A percentile compares a stretch with the other conserved stretches of the same genome.
Conservation (phyloP, 2,329 filamentous ascomycete genomes). For the Cryphonectria carpinicola region DNA sequence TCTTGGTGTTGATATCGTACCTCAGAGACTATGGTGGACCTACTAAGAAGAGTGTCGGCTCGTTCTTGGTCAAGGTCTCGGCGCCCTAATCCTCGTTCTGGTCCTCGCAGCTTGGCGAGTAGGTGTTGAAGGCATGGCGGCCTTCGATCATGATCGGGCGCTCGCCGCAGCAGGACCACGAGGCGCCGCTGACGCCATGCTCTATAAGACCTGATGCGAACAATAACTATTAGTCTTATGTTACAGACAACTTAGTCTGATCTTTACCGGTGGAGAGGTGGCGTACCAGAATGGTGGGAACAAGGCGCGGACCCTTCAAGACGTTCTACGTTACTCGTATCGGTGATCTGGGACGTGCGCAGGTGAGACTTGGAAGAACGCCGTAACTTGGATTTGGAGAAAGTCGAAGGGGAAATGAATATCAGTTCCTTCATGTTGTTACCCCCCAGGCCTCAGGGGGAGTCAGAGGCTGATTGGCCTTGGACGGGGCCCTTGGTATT, state of each 20-base stretch:
- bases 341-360: background rate
- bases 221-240: background rate
- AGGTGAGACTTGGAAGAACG: background rate
- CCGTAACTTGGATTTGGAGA: background rate
- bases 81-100: background rate
- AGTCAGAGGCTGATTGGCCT: background rate
- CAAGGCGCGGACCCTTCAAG: background rate
- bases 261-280: background rate
- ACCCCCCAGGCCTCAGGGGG: background rate
- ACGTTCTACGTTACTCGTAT: background rate
- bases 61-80: background rate
- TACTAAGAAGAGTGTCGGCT: background rate
- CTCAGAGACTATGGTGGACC: background rate
- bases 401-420: background rate
- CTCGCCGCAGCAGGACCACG: slow-evolving; percentile 2
- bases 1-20: no score
- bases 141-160: background rate
- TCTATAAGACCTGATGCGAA: background rate
- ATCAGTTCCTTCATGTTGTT: background rate
- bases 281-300: slow-evolving; percentile 6
- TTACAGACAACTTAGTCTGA: background rate
- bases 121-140: background rate
- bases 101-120: background rate
- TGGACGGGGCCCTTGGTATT: background rate
- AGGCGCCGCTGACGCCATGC: background rate